These are phyloP conservation scores for Thinopyrum elongatum DNA, from an alignment of 176 grass and related monocot genomes.

Conservation along the genomic window DNA sequence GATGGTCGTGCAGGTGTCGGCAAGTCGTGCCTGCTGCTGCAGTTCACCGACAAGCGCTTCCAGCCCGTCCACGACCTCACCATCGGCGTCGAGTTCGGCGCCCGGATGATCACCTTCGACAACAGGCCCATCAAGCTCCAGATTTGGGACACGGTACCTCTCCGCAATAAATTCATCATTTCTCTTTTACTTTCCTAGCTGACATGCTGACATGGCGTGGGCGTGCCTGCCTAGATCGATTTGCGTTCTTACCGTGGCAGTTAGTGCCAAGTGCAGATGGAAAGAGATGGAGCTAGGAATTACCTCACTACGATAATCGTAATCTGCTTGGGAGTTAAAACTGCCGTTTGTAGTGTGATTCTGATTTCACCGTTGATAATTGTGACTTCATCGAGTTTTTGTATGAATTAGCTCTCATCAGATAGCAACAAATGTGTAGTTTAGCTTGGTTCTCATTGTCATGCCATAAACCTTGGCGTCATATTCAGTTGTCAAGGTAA, in stretches of 20 bases:
- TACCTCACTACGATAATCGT: background rate
- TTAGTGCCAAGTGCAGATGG: background rate
- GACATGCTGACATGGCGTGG: too few species aligned
- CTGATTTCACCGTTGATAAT: background rate
- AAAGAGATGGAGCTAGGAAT: background rate
- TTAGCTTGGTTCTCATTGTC: background rate
- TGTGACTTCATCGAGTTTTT: background rate
- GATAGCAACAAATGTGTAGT: background rate
- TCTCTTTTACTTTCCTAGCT: background rate
- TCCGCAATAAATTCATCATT: background rate
- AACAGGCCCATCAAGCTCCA: slow-evolving; percentile 83
- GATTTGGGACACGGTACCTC: slow-evolving; percentile 77
- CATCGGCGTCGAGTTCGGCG: slow-evolving; percentile 85
- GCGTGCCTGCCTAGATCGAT: slow-evolving; percentile 1
- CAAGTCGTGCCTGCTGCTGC: slow-evolving; percentile 83
- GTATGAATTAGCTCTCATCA: background rate
- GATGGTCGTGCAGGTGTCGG: slow-evolving; percentile 44
- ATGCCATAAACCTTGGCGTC: background rate
- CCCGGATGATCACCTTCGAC: slow-evolving; percentile 77
- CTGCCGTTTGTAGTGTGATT: background rate
- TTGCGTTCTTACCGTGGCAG: background rate
- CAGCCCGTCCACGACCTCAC: slow-evolving; percentile 87
- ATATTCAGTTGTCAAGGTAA: background rate
- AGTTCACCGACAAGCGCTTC: slow-evolving; percentile 86
- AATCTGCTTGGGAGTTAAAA: too few species aligned